Evolutionary conservation across 1,139 yeast genomes (phyloP).

Genomic region (Sugiyamaella sp.): DNA sequence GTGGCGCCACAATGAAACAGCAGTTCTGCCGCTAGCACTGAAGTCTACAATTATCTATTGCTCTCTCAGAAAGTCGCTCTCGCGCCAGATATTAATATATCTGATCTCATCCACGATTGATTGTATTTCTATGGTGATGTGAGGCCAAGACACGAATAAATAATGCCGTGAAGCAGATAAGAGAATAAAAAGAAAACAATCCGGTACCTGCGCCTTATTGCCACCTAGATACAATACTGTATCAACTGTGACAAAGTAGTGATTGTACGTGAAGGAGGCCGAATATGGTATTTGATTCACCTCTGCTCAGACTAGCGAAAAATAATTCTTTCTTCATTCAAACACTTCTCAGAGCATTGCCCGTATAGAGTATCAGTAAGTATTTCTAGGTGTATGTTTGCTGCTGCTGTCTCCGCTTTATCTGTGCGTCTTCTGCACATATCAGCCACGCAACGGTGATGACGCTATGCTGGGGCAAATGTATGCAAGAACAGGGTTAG

Average conservation of each 20-base stretch:
- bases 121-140: background rate
- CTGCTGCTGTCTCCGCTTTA: constrained; percentile 1
- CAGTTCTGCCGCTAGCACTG: too few relatives aligned
- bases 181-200: background rate
- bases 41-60: too few relatives aligned
- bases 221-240: too few relatives aligned
- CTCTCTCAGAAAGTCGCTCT: too few relatives aligned
- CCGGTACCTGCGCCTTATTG: background rate
- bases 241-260: too few relatives aligned
- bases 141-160: background rate
- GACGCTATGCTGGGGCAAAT: constrained; percentile 10
- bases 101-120: background rate
- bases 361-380: background rate
- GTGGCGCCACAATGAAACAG: too few relatives aligned
- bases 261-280: too few relatives aligned
- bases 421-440: background rate
- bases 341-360: background rate
- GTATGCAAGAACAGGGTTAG: background rate
- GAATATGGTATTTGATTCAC: too few relatives aligned
- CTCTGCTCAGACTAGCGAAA: background rate
- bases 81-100: too few relatives aligned
- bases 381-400: background rate
- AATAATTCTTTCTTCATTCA: background rate
- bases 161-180: background rate
- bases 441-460: background rate